A percentile compares a stretch with the other conserved stretches of the same genome.
Evolutionary conservation across 2,329 filamentous ascomycete species (phyloP).

Genomic region (Epichloe coenophiala): DNA sequence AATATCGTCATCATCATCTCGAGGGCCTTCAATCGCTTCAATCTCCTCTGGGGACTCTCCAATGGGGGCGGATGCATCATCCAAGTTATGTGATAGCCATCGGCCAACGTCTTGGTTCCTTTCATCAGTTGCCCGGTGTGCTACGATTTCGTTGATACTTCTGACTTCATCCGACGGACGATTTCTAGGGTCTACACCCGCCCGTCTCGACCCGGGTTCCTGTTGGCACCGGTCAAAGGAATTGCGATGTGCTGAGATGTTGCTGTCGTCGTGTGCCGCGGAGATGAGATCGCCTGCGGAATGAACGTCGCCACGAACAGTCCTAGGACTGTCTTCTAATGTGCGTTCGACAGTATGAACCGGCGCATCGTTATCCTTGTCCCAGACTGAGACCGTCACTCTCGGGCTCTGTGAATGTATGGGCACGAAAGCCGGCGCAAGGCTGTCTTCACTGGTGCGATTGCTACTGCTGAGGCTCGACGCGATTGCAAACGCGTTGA

Average conservation of each 20-base stretch:
- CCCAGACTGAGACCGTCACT: constrained; percentile 44
- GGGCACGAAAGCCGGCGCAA: constrained; percentile 22
- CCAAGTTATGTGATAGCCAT: constrained; percentile 31
- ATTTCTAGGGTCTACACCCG: constrained; percentile 33
- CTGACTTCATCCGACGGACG: constrained; percentile 29
- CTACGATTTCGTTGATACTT: constrained; percentile 36
- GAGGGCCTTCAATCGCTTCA: constrained; percentile 9
- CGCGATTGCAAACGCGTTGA: constrained; percentile 27
- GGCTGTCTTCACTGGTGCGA: constrained; percentile 36
- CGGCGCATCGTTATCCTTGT: constrained; percentile 25
- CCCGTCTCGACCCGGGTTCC: constrained; percentile 24
- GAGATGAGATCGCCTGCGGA: constrained; percentile 28
- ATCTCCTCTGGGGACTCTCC: constrained; percentile 15
- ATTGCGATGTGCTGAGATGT: constrained; percentile 20
- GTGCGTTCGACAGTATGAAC: constrained; percentile 27
- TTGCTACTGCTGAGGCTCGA: constrained; percentile 36
- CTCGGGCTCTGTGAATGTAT: constrained; percentile 38
- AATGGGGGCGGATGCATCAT: constrained; percentile 13
- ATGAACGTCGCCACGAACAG: constrained; percentile 21
- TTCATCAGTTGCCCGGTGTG: constrained; percentile 27
- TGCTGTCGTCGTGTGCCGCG: constrained; percentile 9
- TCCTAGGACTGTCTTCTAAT: constrained; percentile 24
- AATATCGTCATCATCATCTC: constrained; percentile 26
- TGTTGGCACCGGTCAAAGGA: constrained; percentile 28
- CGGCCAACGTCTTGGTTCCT: constrained; percentile 35